Evolutionary conservation across 805 yeast species (phyloP).

Genomic region (Lachancea quebecensis): DNA sequence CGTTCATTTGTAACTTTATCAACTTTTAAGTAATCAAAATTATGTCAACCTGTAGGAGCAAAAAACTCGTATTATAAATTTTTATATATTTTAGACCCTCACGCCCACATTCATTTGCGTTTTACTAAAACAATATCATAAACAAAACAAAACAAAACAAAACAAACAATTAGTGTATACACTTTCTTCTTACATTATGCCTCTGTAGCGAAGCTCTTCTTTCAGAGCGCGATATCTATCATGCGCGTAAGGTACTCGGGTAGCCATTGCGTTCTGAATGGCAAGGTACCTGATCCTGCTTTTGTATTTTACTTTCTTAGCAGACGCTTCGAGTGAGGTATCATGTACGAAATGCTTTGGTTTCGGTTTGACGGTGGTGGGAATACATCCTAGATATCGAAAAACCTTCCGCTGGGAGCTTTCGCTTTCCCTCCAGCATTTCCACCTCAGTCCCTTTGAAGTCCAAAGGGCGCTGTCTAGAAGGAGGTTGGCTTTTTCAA

Average conservation of each 20-base stretch:
- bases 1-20: conserved; percentile 3
- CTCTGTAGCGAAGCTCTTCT: conserved; percentile 26
- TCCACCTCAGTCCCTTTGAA: conserved; percentile 8
- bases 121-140: no score
- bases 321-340: background rate
- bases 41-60: background rate
- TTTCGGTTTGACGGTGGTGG: conserved; percentile 8
- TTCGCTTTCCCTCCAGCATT: conserved; percentile 14
- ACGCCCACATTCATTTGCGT: no score
- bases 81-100: no score
- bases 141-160: no score
- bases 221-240: conserved; percentile 29
- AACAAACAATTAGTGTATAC: no score
- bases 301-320: background rate
- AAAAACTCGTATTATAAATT: no score
- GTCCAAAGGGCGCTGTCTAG: conserved; percentile 9
- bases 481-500: conserved; percentile 4
- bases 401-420: conserved; percentile 11
- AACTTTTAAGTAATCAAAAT: background rate
- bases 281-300: conserved; percentile 11
- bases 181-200: background rate
- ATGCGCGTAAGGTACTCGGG: conserved; percentile 28
- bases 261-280: conserved; percentile 23
- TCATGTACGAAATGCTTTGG: background rate
- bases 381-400: conserved; percentile 22